Conservation (phyloP, 2,329 filamentous ascomycete species). For the Penicillium sp. region DNA sequence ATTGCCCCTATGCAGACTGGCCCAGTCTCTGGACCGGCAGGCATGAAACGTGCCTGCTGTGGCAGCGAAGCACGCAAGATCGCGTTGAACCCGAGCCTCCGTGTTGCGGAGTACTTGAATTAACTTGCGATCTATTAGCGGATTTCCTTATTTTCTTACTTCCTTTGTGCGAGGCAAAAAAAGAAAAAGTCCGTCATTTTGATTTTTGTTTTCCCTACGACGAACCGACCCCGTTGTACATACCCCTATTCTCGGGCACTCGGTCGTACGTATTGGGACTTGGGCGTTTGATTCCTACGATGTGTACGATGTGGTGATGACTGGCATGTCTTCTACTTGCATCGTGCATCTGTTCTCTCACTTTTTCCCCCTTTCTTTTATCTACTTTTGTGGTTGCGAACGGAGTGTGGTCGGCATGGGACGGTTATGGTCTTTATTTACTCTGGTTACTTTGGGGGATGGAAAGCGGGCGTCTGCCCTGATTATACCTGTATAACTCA, state of each 20-base stretch:
- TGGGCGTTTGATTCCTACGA: conserved; percentile 16
- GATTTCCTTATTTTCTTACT: conserved; percentile 16
- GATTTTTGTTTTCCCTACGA: conserved; percentile 25
- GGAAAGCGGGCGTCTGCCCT: conserved; percentile 6
- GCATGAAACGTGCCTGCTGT: conserved; percentile 45
- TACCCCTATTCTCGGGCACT: conserved; percentile 22
- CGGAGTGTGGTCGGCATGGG: conserved; percentile 36
- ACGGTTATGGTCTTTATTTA: conserved; percentile 26
- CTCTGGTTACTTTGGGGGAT: conserved; percentile 7
- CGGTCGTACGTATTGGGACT: conserved; percentile 24
- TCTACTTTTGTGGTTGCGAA: conserved; percentile 22
- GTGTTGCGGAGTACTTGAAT: conserved; percentile 31
- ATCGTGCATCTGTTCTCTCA: conserved; percentile 26
- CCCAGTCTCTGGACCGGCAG: conserved; percentile 36
- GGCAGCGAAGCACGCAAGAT: conserved; percentile 40
- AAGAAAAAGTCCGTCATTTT: conserved; percentile 33
- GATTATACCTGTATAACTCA: conserved; percentile 15
- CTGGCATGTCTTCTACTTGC: conserved; percentile 21
- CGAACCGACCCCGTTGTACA: conserved; percentile 27
- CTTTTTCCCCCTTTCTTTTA: conserved; percentile 21
- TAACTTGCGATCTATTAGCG: conserved; percentile 15
- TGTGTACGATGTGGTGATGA: conserved; percentile 31
- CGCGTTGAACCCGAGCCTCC: conserved; percentile 36
- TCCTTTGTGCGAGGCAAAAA: conserved; percentile 30
- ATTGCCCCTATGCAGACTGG: conserved; percentile 17